Percentiles rank a stretch among this genome's conserved stretches.
Conservation (phyloP, 441 rosid genomes). For the Brassica balearica region DNA sequence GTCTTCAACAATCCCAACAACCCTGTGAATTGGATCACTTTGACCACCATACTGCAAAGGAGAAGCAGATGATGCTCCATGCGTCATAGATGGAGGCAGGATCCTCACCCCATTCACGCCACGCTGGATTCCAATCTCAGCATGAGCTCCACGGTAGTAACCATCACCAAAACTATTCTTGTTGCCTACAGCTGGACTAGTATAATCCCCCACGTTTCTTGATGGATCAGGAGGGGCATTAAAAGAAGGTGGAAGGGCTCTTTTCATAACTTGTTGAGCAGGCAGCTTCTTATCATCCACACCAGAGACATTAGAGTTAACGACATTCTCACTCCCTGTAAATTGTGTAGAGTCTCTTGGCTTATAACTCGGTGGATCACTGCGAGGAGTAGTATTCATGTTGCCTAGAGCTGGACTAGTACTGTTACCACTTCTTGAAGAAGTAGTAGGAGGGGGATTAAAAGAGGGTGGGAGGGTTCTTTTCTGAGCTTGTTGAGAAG, state of each 20-base stretch:
- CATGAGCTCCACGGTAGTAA: conserved; percentile 46
- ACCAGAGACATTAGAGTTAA: conserved; percentile 56
- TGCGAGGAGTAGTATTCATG: conserved; percentile 31
- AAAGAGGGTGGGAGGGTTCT: conserved; percentile 72
- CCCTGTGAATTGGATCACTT: conserved; percentile 54
- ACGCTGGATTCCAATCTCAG: conserved; percentile 55
- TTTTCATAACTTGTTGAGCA: conserved; percentile 69
- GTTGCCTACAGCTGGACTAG: conserved; percentile 51
- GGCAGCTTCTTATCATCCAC: conserved; percentile 61
- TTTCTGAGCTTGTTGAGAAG: conserved; percentile 70
- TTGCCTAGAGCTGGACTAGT: neutral
- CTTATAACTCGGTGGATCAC: conserved; percentile 41
- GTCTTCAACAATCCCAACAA: conserved; percentile 61
- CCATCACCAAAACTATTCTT: conserved; percentile 52
- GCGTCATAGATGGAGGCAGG: conserved; percentile 68
- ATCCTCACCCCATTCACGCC: conserved; percentile 67
- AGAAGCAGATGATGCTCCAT: conserved; percentile 54
- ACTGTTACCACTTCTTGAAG: conserved; percentile 47
- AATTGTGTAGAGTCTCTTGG: conserved; percentile 48
- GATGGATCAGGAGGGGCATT: conserved; percentile 47
- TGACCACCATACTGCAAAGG: conserved; percentile 53
- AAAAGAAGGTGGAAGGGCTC: conserved; percentile 70
- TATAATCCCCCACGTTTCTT: conserved; percentile 22
- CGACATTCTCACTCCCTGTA: conserved; percentile 52
- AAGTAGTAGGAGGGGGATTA: conserved; percentile 47